These are phyloP conservation scores for Pistacia integerrima DNA, from an alignment of 345 rosid genomes.

Conservation along the genomic window DNA sequence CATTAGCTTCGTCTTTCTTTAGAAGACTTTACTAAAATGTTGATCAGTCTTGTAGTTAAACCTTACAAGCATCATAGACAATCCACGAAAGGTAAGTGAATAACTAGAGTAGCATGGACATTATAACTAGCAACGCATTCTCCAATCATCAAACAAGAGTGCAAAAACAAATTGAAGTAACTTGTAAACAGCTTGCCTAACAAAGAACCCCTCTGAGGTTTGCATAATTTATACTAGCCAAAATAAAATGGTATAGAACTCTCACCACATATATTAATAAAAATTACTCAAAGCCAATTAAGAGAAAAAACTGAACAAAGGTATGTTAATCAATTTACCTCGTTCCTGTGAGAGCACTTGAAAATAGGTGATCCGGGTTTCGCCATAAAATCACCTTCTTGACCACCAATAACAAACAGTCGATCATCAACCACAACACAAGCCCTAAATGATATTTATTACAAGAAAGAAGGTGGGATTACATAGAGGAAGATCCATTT, in stretches of 20 bases:
- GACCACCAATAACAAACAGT: conserved; percentile 85
- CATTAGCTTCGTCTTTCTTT: too few relatives aligned
- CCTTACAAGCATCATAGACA: neutral
- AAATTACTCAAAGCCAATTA: conserved; percentile 5
- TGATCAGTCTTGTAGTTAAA: too few relatives aligned
- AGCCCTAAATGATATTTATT: conserved; percentile 47
- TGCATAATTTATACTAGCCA: neutral
- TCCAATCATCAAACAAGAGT: neutral
- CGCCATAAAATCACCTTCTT: conserved; percentile 99
- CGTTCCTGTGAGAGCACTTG: conserved; percentile 92
- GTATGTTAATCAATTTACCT: conserved; percentile 42
- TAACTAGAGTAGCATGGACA: neutral
- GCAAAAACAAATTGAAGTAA: neutral
- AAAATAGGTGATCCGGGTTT: conserved; percentile 97
- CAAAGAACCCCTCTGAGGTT: neutral
- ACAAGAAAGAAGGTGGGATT: neutral
- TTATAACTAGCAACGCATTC: neutral
- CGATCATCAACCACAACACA: conserved; percentile 75
- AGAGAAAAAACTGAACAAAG: neutral
- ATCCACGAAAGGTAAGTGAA: neutral
- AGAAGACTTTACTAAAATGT: too few relatives aligned
- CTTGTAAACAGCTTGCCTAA: neutral
- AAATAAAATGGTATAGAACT: neutral
- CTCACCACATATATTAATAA: neutral
- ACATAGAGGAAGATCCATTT: neutral